Evolutionary conservation across 148 eudicot species (phyloP).

Genomic region (Diospyros kaki): DNA sequence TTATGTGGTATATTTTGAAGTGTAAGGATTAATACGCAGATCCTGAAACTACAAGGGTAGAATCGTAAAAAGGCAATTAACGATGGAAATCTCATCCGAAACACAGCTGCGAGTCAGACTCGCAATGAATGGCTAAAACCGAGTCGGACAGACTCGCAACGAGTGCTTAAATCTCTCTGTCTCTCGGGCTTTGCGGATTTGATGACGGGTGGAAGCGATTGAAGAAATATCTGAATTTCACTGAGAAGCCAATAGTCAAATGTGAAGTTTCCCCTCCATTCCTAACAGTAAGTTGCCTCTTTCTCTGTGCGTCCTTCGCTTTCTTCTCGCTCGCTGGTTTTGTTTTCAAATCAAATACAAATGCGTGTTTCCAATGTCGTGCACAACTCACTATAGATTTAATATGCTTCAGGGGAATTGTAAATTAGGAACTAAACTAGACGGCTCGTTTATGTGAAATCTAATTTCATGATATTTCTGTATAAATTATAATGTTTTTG

Average conservation of each 20-base stretch:
- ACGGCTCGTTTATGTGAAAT: background rate
- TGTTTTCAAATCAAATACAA: too few species aligned
- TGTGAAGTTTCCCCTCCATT: background rate
- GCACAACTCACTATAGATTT: background rate
- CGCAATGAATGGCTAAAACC: too few species aligned
- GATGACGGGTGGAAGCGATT: background rate
- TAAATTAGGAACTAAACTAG: background rate
- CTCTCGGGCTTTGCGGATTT: background rate
- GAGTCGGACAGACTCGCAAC: too few species aligned
- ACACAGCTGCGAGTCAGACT: too few species aligned
- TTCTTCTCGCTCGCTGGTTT: background rate
- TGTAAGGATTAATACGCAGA: too few species aligned
- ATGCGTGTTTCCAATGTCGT: background rate
- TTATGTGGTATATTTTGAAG: too few species aligned
- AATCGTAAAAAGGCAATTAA: too few species aligned
- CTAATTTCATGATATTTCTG: background rate
- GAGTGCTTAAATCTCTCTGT: background rate
- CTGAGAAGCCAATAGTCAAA: background rate
- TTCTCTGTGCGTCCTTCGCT: background rate
- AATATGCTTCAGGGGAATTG: background rate
- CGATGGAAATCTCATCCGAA: too few species aligned
- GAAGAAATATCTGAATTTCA: background rate
- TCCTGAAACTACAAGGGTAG: too few species aligned
- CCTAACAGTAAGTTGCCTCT: background rate
- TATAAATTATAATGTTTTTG: background rate